These are phyloP conservation scores for Globisporangium abappressorium DNA, from an alignment of 352 stramenopile species.

Conservation along the genomic window DNA sequence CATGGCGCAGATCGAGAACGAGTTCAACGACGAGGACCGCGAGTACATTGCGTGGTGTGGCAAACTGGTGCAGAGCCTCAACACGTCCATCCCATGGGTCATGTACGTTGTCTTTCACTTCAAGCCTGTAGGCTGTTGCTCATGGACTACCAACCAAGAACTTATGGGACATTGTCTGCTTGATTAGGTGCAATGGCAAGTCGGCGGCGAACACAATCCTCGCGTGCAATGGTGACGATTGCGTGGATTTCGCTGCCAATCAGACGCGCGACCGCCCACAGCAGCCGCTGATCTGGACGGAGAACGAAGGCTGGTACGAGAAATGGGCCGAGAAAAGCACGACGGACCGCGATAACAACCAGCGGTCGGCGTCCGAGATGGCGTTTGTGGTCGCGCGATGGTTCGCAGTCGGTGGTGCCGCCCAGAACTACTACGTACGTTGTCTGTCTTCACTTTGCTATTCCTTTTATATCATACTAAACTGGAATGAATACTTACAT, in stretches of 20 bases:
- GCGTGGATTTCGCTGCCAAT: slow-evolving; percentile 50
- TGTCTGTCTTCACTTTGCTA: background rate
- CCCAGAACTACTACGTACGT: slow-evolving; percentile 75
- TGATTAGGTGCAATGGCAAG: slow-evolving; percentile 57
- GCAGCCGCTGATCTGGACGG: slow-evolving; percentile 70
- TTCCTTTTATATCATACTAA: background rate
- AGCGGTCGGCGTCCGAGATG: slow-evolving; percentile 48
- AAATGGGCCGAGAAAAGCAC: slow-evolving; percentile 46
- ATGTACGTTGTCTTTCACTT: slow-evolving; percentile 39
- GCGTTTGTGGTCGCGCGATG: slow-evolving; percentile 62
- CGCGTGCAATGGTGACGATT: slow-evolving; percentile 67
- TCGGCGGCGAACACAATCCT: slow-evolving; percentile 64
- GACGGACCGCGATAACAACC: slow-evolving; percentile 31
- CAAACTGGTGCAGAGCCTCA: slow-evolving; percentile 40
- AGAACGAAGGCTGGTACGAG: slow-evolving; percentile 75
- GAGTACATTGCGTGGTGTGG: slow-evolving; percentile 59
- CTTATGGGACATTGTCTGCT: background rate
- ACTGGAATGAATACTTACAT: background rate
- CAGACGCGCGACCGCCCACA: slow-evolving; percentile 36
- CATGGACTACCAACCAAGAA: background rate
- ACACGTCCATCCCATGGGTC: slow-evolving; percentile 70
- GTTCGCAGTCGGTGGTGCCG: slow-evolving; percentile 60
- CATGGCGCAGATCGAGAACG: slow-evolving; percentile 71
- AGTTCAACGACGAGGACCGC: slow-evolving; percentile 48
- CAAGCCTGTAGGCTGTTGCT: background rate